Base-by-base conservation (phyloP, 2,329 filamentous ascomycete genomes). In the Leptosphaerulina australis region DNA sequence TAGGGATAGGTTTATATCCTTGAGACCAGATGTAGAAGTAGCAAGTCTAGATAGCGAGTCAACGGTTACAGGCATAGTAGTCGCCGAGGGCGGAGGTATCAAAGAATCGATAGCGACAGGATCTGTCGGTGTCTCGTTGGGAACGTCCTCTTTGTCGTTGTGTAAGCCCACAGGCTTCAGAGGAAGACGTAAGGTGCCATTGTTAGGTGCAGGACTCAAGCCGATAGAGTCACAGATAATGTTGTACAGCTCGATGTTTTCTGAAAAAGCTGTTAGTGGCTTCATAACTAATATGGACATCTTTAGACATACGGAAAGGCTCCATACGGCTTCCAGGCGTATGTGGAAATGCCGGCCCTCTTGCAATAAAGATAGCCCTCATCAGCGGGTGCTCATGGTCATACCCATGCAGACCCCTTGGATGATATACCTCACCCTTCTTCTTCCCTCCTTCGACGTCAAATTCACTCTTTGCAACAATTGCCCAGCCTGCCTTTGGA, bases 231-330 rank as follows among this genome's bases (percentile, higher is more conserved):
- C 92, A 70, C 93, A 97, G 34, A 97, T 75, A 55, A 97, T 90
- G 66, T 96, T 96, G 76, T 97, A 97, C 7, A 97, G 88, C 65
- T 97, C 89, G 51, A 85, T 92, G 59, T 97, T 97, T 83, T 97
- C 89, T 93, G 62, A 4, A 14, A 15, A 12, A 4, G 12, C 9
- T 12, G 25, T 50, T 18, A 50, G 41, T n/a, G n/a, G n/a, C n/a
- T n/a, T n/a, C 26, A 25, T 3, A 2, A 22, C 11, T 12, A 11
- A 8, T 36, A 6, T 17, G 5, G 5, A 15, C 7, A 10, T 3
- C 8, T 5, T 5, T 14, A 10, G n/a, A 83, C 88, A 83, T 82
- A 92, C 90, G 92, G 70, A 97, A 97, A 3, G 81, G 79, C 24
- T 89, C 84, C 24, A 97, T 74, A 56, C 86, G 83, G 71, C 89